phyloP scores from a whole-genome alignment of 163 green algal genomes.

The Coccomyxa subellipsoidea region DNA sequence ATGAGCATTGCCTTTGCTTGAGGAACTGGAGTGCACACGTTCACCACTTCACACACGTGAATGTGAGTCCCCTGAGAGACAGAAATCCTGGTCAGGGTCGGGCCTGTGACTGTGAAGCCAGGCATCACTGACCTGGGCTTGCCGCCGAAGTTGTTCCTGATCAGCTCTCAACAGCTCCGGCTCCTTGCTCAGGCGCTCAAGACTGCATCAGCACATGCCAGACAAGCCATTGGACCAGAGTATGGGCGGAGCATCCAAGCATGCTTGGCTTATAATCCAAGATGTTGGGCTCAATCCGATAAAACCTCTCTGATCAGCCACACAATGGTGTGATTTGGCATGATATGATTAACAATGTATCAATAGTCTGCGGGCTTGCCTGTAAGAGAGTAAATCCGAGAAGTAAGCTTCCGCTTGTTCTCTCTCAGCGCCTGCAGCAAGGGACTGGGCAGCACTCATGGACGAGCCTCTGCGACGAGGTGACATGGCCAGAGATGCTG shows the following conservation, averaged over 20 bases:
- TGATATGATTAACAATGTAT: too few species aligned
- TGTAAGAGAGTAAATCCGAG: constrained; percentile 79
- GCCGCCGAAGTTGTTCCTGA: constrained; percentile 54
- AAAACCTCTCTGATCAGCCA: too few species aligned
- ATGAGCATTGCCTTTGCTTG: too few species aligned
- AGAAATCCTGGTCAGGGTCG: too few species aligned
- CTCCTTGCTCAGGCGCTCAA: constrained; percentile 78
- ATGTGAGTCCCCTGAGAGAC: too few species aligned
- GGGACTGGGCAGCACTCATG: not conserved
- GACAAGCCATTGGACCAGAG: not conserved
- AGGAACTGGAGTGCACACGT: too few species aligned
- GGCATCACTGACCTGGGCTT: constrained; percentile 14
- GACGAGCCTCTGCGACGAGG: not conserved
- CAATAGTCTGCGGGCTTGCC: too few species aligned
- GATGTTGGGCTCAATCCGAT: too few species aligned
- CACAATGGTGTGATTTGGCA: too few species aligned
- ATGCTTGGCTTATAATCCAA: not conserved
- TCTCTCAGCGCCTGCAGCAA: not conserved
- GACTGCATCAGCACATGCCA: constrained; percentile 9
- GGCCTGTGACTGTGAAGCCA: too few species aligned
- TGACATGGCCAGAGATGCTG: not conserved
- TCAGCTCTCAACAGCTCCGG: constrained; percentile 78
- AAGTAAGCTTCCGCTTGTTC: constrained; percentile 71
- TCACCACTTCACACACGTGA: too few species aligned
- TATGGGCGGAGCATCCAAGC: not conserved